Base-by-base conservation (phyloP, 139 green algal species). In the Chlamydomonas schloesseri region DNA sequence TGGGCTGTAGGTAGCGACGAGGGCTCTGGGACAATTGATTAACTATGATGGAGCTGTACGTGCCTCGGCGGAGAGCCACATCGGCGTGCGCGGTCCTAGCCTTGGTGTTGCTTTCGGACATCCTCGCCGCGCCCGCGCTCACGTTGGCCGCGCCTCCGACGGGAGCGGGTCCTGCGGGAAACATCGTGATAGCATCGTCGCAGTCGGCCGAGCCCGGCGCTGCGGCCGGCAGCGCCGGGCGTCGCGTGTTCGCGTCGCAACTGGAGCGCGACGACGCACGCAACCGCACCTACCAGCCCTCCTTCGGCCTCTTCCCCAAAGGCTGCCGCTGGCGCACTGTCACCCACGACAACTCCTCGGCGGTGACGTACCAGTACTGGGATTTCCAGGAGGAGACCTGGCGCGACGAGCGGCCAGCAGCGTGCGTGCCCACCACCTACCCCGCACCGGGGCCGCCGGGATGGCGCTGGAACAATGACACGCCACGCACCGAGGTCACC, bases 321-420 rank as follows among this genome's bases (percentile, higher is more conserved):
- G 93, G 93, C 55, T 98, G 95, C 86, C 92, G 92, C 24, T 97
- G 95, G 95, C 87, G 93, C 9, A 85, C 90, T 53, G 86, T 96
- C 21, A 89, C 69, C 0, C 58, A 34, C 18, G 74, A 79, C 20
- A 83, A 65, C 60, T 53, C 55, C 72, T 31, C 75, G 28, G 1
- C 47, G n/a, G 76, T 84, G 6, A 50, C 81, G 31, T 97, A 96
- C 67, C 82, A 95, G 79, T 97, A 90, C 42, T 96, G 92, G 92
- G 83, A 97, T 73, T 72, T 67, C 0, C 29, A 26, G 8, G 20
- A 28, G 0, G 13, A 82, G 28, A 68, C 37, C 4, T 98, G 95
- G 95, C 53, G 28, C 0, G 75, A 85, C 18, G 42, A 91, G 36
- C 82, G 82, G 50, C 95, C 94, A 10, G 73, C 82, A 0, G 92